Percentiles rank a stretch among this genome's conserved stretches.
phyloP scores from a whole-genome alignment of 768 basidiomycete genomes.

The Rhizopogon vesiculosus region DNA sequence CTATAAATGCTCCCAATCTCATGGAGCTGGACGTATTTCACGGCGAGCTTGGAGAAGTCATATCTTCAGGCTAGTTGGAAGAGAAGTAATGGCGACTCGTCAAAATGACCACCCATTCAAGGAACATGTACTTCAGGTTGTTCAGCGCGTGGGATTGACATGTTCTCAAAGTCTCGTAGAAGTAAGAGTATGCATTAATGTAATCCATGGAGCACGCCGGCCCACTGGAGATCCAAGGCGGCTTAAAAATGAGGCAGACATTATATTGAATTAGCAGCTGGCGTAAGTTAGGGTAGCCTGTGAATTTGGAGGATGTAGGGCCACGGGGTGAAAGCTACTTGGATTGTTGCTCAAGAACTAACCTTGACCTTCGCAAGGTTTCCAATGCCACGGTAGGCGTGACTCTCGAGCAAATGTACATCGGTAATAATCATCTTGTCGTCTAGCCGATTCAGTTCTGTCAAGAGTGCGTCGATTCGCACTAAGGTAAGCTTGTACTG shows the following conservation, averaged over 20 bases:
- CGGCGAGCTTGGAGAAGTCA: too few species aligned
- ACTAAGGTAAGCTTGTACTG: constrained; percentile 75
- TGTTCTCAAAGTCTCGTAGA: constrained; percentile 92
- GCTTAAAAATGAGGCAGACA: constrained; percentile 70
- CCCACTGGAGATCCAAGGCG: constrained; percentile 54
- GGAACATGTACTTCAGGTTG: constrained; percentile 94
- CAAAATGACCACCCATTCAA: constrained; percentile 21
- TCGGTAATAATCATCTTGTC: constrained; percentile 99
- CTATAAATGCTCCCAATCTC: background rate
- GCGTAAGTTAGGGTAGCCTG: constrained; percentile 87
- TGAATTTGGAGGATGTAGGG: background rate
- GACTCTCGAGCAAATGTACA: constrained; percentile 89
- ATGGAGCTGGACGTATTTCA: too few species aligned
- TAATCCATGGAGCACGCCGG: constrained; percentile 92
- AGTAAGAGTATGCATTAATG: constrained; percentile 94
- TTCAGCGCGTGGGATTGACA: constrained; percentile 66
- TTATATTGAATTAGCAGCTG: constrained; percentile 92
- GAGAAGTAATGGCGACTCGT: too few species aligned
- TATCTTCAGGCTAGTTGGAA: too few species aligned
- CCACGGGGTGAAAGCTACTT: background rate
- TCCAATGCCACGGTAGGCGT: constrained; percentile 84
- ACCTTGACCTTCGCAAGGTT: constrained; percentile 92
- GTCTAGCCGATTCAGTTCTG: constrained; percentile 88
- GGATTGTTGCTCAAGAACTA: constrained; percentile 7
- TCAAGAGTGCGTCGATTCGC: constrained; percentile 82